Evolutionary conservation across 805 yeast species (phyloP), one percentile per base, ranked within the genome.

Genomic region (Myxozyma monticola): DNA sequence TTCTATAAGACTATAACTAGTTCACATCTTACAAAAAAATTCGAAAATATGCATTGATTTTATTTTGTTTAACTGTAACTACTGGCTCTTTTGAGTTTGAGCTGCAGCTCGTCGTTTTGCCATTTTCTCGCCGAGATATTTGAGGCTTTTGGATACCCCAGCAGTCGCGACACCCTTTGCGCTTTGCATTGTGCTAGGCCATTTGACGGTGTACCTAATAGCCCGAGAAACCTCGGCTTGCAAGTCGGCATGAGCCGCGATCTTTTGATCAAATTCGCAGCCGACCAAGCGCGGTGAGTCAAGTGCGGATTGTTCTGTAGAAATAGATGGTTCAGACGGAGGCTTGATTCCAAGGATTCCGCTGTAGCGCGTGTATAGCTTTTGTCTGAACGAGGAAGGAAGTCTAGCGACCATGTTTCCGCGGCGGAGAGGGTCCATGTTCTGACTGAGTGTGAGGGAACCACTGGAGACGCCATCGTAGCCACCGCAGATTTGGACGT

Each of bases 81-180:
- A 29, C 33, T 39, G n/a, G 24, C 39, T 54, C 49, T 21, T 31
- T 30, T 21, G n/a, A n/a, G n/a, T n/a, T n/a, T n/a, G n/a, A n/a
- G n/a, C n/a, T 37, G 47, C 63, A 14, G 54, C 51, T 24, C 45
- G 35, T 17, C 67, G 64, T 56, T 76, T 76, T 20, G 61, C 57
- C 45, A 75, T 70, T 68, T 90, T 90, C 41, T 88, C 95, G 67
- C 77, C 71, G 3, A 95, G 90, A 66, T 90, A 90, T 61, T 76
- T 78, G 42, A 81, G 64, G 9, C 90, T 80, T 64, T 85, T 86
- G 17, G 71, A 64, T 1, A 85, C 42, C 0, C 99, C 99, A 1
- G 98, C 96, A 2, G 96, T 88, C 36, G 88, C 71, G 1, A 91
- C 61, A 0, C 99, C 99, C 66, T 91, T 89, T 15, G 80, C 56